Conservation (phyloP, 768 basidiomycete genomes). For the Fistulinella prunicolor region DNA sequence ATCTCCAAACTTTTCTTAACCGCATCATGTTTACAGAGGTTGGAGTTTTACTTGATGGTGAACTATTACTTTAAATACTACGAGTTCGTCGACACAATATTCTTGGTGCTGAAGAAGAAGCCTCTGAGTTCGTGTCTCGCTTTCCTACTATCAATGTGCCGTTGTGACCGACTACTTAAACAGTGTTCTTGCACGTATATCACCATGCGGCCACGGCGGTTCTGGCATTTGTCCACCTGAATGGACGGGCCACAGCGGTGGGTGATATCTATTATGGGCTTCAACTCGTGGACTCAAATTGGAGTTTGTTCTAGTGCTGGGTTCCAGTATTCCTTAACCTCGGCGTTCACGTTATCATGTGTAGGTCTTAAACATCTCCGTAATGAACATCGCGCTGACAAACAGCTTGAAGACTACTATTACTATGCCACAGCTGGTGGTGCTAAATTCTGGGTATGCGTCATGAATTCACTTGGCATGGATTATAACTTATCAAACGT, state of each 20-base stretch:
- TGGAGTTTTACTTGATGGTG: conserved; percentile 94
- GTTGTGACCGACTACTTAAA: not conserved
- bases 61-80: conserved; percentile 98
- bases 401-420: conserved; percentile 76
- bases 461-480: not conserved
- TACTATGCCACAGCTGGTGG: conserved; percentile 90
- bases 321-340: conserved; percentile 86
- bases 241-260: conserved; percentile 86
- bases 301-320: conserved; percentile 75
- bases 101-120: conserved; percentile 97
- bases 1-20: not conserved
- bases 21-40: conserved; percentile 45
- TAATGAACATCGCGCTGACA: conserved; percentile 1
- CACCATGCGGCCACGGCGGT: conserved; percentile 95
- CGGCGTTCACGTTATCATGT: conserved; percentile 93
- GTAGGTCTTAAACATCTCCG: conserved; percentile 45
- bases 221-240: conserved; percentile 89
- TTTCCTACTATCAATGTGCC: not conserved
- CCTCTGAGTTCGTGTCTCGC: conserved; percentile 63
- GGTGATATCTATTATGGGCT: conserved; percentile 29
- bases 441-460: conserved; percentile 17
- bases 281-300: not conserved
- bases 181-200: conserved; percentile 97
- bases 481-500: not conserved
- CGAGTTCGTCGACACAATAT: conserved; percentile 91